Base-by-base conservation (phyloP, 352 stramenopile genomes). In the Phytophthora sp. region DNA sequence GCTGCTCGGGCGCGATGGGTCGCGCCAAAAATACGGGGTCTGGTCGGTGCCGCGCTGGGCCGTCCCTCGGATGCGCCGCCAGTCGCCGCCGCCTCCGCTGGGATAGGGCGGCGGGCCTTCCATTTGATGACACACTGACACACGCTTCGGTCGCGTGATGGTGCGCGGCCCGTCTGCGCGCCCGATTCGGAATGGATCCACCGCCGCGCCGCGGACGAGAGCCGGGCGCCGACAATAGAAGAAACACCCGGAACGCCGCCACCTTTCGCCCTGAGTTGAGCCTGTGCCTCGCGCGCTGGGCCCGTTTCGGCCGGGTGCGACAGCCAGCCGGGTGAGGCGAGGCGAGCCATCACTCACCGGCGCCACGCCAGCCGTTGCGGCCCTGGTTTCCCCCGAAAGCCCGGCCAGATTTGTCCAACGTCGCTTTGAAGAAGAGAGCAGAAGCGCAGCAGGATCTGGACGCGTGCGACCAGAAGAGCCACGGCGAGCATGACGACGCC, bases 391-490 rank as follows among this genome's bases (percentile, higher is more conserved):
- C 42, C 44, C 44, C 27, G 28, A 52, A 52, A 52, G 31, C 52
- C 24, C 41, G 53, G 48, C 30, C 41, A 41, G 61, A 64, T 64
- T 71, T 62, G 54, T 66, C 49, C 55, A 60, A 60, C 61, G 61
- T 60, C 48, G 41, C 55, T 66, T 66, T 71, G 54, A 58, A 62
- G 54, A 62, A 62, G 52, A 72, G 63, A 68, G 63, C 57, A 60
- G 50, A 64, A 59, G 45, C 60, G 61, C 24, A 62, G 62, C 46
- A 59, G 45, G 48, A 65, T 70, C 63, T 60, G 63, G 63, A 66
- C 58, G 63, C 51, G 63, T 52, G 56, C 39, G 63, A 60, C 62
- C 63, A 72, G 63, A 72, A 67, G 51, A 55, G 63, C 44, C 63
- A 52, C 44, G 45, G 35, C 50, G 35, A 55, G 20, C 32, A 58